phyloP scores from a whole-genome alignment of 495 filamentous ascomycete genomes.

The Penicillium soppii region DNA sequence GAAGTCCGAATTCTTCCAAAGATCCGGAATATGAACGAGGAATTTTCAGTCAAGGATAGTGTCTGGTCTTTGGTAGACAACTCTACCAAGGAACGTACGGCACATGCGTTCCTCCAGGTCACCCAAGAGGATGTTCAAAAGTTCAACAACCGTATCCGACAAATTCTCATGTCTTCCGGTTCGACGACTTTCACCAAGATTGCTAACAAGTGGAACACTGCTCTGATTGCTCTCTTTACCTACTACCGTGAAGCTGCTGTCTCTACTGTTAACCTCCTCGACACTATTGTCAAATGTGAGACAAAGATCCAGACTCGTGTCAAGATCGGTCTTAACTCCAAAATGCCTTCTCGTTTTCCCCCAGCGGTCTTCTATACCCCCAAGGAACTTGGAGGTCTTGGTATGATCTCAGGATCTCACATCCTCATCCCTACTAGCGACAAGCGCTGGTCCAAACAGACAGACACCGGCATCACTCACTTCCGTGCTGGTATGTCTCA shows the following conservation, averaged over 20 bases:
- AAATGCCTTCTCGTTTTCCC: slow-evolving; percentile 99
- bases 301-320: slow-evolving; percentile 99
- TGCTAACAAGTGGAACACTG: slow-evolving; percentile 99
- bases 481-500: slow-evolving; percentile 98
- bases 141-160: slow-evolving; percentile 98
- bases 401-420: slow-evolving; percentile 99
- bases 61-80: slow-evolving; percentile 98
- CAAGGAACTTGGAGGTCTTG: slow-evolving; percentile 95
- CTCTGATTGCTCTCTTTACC: slow-evolving; percentile 96
- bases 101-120: slow-evolving; percentile 96
- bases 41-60: slow-evolving; percentile 96
- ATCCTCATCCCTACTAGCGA: slow-evolving; percentile 98
- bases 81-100: slow-evolving; percentile 92
- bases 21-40: slow-evolving; percentile 90
- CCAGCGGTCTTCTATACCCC: slow-evolving; percentile 99
- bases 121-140: slow-evolving; percentile 98
- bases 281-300: slow-evolving; percentile 99
- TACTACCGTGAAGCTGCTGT: slow-evolving; percentile 99
- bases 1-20: slow-evolving; percentile 98
- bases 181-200: slow-evolving; percentile 99
- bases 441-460: slow-evolving; percentile 98
- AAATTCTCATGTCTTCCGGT: slow-evolving; percentile 98
- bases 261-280: slow-evolving; percentile 91
- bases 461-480: slow-evolving; percentile 95
- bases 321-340: slow-evolving; percentile 98